A percentile compares a stretch with the other conserved stretches of the same genome.
Evolutionary conservation across 2,329 filamentous ascomycete species (phyloP).

Genomic region (Fonsecaea pugnacius): DNA sequence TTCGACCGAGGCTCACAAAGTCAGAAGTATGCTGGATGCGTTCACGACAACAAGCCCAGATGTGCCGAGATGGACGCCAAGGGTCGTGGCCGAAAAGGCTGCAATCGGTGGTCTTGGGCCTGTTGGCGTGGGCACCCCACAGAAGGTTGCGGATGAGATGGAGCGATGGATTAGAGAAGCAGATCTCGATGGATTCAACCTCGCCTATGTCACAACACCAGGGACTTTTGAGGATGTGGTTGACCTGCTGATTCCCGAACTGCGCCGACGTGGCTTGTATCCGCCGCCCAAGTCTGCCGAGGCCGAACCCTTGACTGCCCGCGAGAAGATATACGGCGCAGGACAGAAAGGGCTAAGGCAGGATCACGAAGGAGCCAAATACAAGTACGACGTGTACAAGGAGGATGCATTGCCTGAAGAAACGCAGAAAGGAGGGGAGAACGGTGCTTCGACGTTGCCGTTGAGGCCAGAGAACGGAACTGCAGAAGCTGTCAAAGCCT

Average conservation of each 20-base stretch:
- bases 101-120: slow-evolving; percentile 57
- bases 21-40: slow-evolving; percentile 55
- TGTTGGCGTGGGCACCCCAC: slow-evolving; percentile 60
- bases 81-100: slow-evolving; percentile 52
- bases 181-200: slow-evolving; percentile 75
- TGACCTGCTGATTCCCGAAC: slow-evolving; percentile 55
- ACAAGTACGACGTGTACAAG: slow-evolving; percentile 66
- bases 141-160: slow-evolving; percentile 68
- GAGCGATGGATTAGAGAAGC: slow-evolving; percentile 70
- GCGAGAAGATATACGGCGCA: slow-evolving; percentile 66
- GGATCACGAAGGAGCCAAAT: slow-evolving; percentile 64
- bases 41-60: slow-evolving; percentile 57
- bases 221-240: slow-evolving; percentile 60
- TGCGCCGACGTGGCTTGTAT: slow-evolving; percentile 50
- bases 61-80: slow-evolving; percentile 45
- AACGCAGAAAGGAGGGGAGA: slow-evolving; percentile 2
- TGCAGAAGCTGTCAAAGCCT: background rate
- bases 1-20: slow-evolving; percentile 58
- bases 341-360: slow-evolving; percentile 61
- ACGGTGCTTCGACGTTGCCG: slow-evolving; percentile 8
- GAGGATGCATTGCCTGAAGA: slow-evolving; percentile 51
- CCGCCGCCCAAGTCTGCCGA: slow-evolving; percentile 26
- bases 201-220: slow-evolving; percentile 56
- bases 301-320: slow-evolving; percentile 53
- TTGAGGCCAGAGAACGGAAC: slow-evolving; percentile 2